Evolutionary conservation across 306 rosid species (phyloP), one percentile per base, ranked within the genome.

Genomic region (Myrica gale): DNA sequence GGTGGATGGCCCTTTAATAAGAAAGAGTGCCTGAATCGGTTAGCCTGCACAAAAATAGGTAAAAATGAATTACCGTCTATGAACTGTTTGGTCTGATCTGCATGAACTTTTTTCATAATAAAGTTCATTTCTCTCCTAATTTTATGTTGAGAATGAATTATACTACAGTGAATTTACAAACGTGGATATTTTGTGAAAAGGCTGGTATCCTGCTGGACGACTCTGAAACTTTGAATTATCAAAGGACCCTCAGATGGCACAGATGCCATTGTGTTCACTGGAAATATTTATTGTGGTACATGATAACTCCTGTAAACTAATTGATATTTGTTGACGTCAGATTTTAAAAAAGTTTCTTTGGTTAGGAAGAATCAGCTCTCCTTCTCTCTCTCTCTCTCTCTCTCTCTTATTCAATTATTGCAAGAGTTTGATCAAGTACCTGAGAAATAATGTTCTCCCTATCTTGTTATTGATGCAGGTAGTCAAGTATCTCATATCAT

Each of bases 401-500:
- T 21, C 39, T n/a, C 69, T 54, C 58, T 32, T 2, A 41, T 37
- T 53, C 11, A 47, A 50, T 67, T 37, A 9, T 55, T 73, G 72
- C 72, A 47, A 9, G 54, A 42, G 55, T 73, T 71, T 82, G 73
- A 43, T 37, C 39, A 63, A 57, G n/a, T 32, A 3, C 21, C 39
- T 44, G 52, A 72, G 56, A 13, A 68, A 32, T 11, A 21, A 61
- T 26, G 32, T 11, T 42, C 4, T 65, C 42, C 13, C 16, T 45
- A n/a, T 62, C 51, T 80, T 72, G 79, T 54, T 42, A 51, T 61
- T 63, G 8, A 71, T 82, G 92, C 92, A 95, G 99, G 93, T 89
- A 6, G 78, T 92, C 60, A 82, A 92, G 37, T 84, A 83, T 57
- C 90, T 95, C n/a, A 74, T 76, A 46, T 82, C 88, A 76, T n/a